phyloP scores from a whole-genome alignment of 352 stramenopile species.

The Phytophthora macrochlamydospora region DNA sequence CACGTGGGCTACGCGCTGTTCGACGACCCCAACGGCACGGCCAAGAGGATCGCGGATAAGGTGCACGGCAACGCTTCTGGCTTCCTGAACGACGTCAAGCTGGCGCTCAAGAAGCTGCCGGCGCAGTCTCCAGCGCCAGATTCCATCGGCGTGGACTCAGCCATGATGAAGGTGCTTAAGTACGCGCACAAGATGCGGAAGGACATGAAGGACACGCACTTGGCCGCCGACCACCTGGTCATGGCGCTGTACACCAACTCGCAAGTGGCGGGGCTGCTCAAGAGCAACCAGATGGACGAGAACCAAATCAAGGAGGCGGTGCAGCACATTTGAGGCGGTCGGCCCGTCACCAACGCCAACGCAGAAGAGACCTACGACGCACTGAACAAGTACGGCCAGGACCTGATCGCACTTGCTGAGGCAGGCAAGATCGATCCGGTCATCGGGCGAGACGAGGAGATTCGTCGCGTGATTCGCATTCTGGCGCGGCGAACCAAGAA shows the following conservation, averaged over 20 bases:
- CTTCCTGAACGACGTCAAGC: conserved; percentile 51
- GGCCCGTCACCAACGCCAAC: conserved; percentile 72
- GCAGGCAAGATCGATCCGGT: conserved; percentile 98
- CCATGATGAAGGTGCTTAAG: conserved; percentile 80
- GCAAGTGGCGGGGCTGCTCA: conserved; percentile 61
- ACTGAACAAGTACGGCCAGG: conserved; percentile 95
- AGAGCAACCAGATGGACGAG: conserved; percentile 68
- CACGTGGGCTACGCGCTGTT: conserved; percentile 77
- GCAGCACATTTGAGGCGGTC: conserved; percentile 61
- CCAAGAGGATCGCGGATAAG: conserved; percentile 53
- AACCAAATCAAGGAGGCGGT: conserved; percentile 70
- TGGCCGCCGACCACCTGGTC: conserved; percentile 76
- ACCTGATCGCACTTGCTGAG: conserved; percentile 92
- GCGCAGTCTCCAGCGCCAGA: conserved; percentile 78
- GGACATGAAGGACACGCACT: conserved; percentile 78
- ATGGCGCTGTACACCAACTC: conserved; percentile 74
- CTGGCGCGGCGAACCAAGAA: conserved; percentile 97
- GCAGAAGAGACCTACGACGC: conserved; percentile 94
- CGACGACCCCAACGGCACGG: conserved; percentile 61
- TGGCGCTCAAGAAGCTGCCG: conserved; percentile 71
- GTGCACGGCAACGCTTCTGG: conserved; percentile 54
- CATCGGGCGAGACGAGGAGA: conserved; percentile 98
- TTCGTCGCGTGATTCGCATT: conserved; percentile 95
- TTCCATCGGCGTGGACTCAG: conserved; percentile 59
- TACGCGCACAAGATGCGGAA: conserved; percentile 82